Percentiles rank a stretch among this genome's conserved stretches.
These are phyloP conservation scores for Neurospora sp. DNA, from an alignment of 2,329 filamentous ascomycete species.

Conservation along the genomic window DNA sequence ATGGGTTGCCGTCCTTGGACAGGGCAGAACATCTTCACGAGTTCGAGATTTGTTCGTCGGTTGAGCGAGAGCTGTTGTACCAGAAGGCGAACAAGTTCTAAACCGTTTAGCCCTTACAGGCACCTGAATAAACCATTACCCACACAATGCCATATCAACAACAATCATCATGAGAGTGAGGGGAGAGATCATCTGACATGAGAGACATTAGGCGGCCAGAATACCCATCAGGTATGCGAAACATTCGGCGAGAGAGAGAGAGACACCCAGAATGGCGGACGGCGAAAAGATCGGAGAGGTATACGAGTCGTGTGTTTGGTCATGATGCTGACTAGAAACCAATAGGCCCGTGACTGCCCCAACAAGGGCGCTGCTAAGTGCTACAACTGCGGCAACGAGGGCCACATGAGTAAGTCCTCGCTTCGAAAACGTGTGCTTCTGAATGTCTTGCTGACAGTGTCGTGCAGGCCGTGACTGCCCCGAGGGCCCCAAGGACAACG, in stretches of 20 bases:
- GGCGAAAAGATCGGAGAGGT: constrained; percentile 9
- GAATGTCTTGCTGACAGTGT: constrained; percentile 46
- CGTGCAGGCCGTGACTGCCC: constrained; percentile 77
- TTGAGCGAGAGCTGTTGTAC: constrained; percentile 5
- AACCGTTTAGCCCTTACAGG: constrained; percentile 7
- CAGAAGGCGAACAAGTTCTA: constrained; percentile 12
- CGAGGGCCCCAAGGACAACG: constrained; percentile 73
- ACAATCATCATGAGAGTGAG: constrained; percentile 16
- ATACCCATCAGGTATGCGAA: constrained; percentile 60
- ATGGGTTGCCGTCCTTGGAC: neutral
- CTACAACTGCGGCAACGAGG: constrained; percentile 71
- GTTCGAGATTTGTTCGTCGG: neutral
- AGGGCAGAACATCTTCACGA: neutral
- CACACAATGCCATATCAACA: constrained; percentile 9
- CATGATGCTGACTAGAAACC: constrained; percentile 18
- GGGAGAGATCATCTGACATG: constrained; percentile 23
- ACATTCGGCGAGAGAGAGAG: constrained; percentile 12
- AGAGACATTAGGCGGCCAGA: constrained; percentile 52
- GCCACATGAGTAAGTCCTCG: constrained; percentile 62
- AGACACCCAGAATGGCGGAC: neutral
- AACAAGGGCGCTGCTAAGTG: constrained; percentile 75
- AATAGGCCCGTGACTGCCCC: constrained; percentile 73
- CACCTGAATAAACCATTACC: constrained; percentile 3
- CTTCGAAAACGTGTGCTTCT: neutral
- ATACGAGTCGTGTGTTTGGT: constrained; percentile 6